Conservation (phyloP, 768 basidiomycete species). For the Trametes elegans region DNA sequence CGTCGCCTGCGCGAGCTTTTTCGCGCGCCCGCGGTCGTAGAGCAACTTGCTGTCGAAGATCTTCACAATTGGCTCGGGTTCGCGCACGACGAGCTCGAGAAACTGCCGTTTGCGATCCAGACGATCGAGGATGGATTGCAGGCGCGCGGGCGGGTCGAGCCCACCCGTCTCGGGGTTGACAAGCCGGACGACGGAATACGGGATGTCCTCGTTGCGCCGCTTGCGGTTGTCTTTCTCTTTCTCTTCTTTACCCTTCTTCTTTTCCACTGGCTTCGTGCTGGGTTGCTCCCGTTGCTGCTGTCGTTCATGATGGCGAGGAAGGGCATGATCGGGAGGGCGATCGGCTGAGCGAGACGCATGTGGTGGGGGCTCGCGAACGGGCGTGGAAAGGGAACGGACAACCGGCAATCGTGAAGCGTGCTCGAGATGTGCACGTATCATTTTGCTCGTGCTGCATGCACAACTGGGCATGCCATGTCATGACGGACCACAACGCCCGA, state of each 20-base stretch:
- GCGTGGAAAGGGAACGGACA: neutral
- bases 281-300: too few species aligned
- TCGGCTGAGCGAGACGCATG: neutral
- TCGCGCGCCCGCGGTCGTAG: constrained; percentile 38
- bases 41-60: constrained; percentile 47
- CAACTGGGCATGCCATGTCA: too few species aligned
- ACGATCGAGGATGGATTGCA: constrained; percentile 44
- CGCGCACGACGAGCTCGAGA: constrained; percentile 52
- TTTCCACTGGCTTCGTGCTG: neutral
- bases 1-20: constrained; percentile 30
- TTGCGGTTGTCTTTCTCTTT: constrained; percentile 5
- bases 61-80: constrained; percentile 59
- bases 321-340: neutral
- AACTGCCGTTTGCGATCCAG: constrained; percentile 41
- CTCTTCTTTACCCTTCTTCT: too few species aligned
- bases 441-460: neutral
- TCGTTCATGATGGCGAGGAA: too few species aligned
- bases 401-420: neutral
- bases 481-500: too few species aligned
- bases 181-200: constrained; percentile 40
- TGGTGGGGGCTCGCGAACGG: neutral
- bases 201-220: constrained; percentile 42
- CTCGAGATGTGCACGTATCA: neutral
- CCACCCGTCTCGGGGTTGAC: constrained; percentile 45
- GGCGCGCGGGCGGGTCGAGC: constrained; percentile 35